These are phyloP conservation scores for Xylariales sp. DNA, from an alignment of 2,329 filamentous ascomycete genomes.

Conservation along the genomic window DNA sequence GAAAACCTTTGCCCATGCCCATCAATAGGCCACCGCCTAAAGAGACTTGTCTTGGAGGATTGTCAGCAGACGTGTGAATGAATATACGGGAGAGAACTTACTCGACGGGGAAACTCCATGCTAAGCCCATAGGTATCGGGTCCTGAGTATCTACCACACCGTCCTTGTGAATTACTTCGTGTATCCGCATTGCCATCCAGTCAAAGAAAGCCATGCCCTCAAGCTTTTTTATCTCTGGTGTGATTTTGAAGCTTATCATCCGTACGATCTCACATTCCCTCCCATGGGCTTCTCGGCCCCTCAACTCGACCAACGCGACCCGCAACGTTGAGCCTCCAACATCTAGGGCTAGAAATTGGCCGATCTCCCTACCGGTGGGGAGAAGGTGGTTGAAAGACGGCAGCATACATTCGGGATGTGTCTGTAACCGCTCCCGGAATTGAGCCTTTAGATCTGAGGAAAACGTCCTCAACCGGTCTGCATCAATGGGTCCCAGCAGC, in stretches of 20 bases:
- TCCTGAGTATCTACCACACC: slow-evolving; percentile 52
- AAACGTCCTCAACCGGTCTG: slow-evolving; percentile 59
- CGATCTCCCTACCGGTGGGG: slow-evolving; percentile 68
- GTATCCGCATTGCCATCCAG: slow-evolving; percentile 73
- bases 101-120: slow-evolving; percentile 79
- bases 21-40: slow-evolving; percentile 68
- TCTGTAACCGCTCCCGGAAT: slow-evolving; percentile 64
- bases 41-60: slow-evolving; percentile 68
- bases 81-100: slow-evolving; percentile 53
- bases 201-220: slow-evolving; percentile 72
- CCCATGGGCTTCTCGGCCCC: slow-evolving; percentile 56
- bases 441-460: slow-evolving; percentile 64
- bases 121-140: slow-evolving; percentile 69
- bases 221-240: slow-evolving; percentile 64
- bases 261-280: slow-evolving; percentile 64
- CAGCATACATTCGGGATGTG: slow-evolving; percentile 69
- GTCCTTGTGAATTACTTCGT: slow-evolving; percentile 64
- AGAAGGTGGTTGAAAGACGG: slow-evolving; percentile 74
- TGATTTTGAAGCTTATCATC: slow-evolving; percentile 68
- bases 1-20: slow-evolving; percentile 74
- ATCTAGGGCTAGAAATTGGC: slow-evolving; percentile 72
- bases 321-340: slow-evolving; percentile 77
- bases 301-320: slow-evolving; percentile 71
- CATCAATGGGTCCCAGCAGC: slow-evolving; percentile 61
- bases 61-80: slow-evolving; percentile 41